These are phyloP conservation scores for Leccinum disarticulatum DNA, from an alignment of 768 basidiomycete species.

Conservation along the genomic window DNA sequence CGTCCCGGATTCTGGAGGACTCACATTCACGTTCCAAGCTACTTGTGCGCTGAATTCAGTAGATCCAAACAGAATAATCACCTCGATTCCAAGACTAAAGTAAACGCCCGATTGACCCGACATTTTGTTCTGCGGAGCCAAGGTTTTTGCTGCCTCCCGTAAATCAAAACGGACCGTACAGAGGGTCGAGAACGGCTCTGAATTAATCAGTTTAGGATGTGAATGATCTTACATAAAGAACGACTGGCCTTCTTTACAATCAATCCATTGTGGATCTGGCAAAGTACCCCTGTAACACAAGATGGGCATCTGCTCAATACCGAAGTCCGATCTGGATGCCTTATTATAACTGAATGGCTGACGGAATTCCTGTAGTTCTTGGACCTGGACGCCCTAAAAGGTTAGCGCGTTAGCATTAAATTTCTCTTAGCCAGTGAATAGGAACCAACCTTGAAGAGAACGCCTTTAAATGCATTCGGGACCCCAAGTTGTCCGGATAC, in stretches of 20 bases:
- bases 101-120: not conserved
- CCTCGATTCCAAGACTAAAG: constrained; percentile 9
- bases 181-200: constrained; percentile 15
- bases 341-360: not conserved
- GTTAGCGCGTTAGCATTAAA: not conserved
- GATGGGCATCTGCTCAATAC: not conserved
- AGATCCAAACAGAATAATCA: constrained; percentile 17
- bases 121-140: not conserved
- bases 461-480: constrained; percentile 3
- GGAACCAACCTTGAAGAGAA: constrained; percentile 12
- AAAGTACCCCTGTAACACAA: constrained; percentile 15
- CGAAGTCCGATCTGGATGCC: not conserved
- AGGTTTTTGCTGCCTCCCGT: constrained; percentile 1
- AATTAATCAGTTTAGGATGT: not conserved
- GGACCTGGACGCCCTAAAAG: constrained; percentile 9
- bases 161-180: constrained; percentile 10
- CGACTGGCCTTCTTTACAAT: constrained; percentile 3
- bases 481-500: not conserved
- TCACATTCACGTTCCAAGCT: constrained; percentile 14
- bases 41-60: constrained; percentile 28
- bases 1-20: not conserved
- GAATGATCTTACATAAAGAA: not conserved
- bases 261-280: constrained; percentile 13
- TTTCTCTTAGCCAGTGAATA: not conserved
- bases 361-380: constrained; percentile 18